These are phyloP conservation scores for Liriodendron chinense DNA, from an alignment of 164 flowering plant genomes.

Conservation along the genomic window DNA sequence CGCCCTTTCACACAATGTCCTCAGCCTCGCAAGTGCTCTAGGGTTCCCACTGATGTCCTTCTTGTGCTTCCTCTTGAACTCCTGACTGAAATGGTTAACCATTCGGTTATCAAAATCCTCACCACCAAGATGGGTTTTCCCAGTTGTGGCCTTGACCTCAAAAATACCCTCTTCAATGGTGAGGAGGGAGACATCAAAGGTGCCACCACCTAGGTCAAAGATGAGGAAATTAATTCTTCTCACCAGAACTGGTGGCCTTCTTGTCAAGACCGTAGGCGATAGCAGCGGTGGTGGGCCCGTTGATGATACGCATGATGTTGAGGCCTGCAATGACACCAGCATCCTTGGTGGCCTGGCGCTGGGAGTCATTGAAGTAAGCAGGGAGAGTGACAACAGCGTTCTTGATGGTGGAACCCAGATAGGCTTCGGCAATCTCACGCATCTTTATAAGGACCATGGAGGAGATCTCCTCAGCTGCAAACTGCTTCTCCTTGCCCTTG, in stretches of 20 bases:
- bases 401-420: slow-evolving; percentile 14
- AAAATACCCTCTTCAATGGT: slow-evolving; percentile 1
- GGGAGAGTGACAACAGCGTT: slow-evolving; percentile 18
- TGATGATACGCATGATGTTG: slow-evolving; percentile 11
- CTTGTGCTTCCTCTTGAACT: slow-evolving; percentile 55
- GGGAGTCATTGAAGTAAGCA: slow-evolving; percentile 13
- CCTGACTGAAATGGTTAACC: slow-evolving; percentile 41
- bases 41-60: slow-evolving; percentile 48
- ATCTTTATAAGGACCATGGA: slow-evolving; percentile 24
- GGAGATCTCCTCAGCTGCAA: slow-evolving; percentile 37
- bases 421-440: slow-evolving; percentile 17
- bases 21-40: slow-evolving; percentile 44
- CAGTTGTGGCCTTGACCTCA: slow-evolving; percentile 4
- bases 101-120: slow-evolving; percentile 67
- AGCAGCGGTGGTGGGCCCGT: slow-evolving; percentile 7
- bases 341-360: slow-evolving; percentile 15
- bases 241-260: background rate
- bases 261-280: slow-evolving; percentile 5
- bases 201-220: slow-evolving; percentile 12
- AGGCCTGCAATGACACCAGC: slow-evolving; percentile 17
- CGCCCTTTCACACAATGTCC: slow-evolving; percentile 54
- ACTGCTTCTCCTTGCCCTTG: slow-evolving; percentile 38
- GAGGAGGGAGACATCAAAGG: slow-evolving; percentile 10
- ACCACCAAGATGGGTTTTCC: slow-evolving; percentile 49
- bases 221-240: slow-evolving; percentile 7